Evolutionary conservation across 192 early-diverging fungal species (phyloP), one percentile per base, ranked within the genome.

Genomic region (Linnemannia schmuckeri): DNA sequence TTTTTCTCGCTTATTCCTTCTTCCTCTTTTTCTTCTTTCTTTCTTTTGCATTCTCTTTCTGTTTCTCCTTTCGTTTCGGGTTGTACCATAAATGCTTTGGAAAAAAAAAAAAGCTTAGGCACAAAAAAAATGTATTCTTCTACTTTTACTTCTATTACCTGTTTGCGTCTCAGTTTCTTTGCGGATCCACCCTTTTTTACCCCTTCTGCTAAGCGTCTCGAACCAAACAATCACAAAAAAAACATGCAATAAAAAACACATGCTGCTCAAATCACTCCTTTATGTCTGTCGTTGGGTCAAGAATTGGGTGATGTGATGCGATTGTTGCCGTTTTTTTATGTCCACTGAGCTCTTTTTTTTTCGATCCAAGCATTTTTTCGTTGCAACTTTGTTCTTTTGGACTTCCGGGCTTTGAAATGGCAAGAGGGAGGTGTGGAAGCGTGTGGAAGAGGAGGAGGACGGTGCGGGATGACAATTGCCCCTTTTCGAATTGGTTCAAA

Each of bases 21-120:
- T 27, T 33, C 70, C 41, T 61, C 44, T 68, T 54, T 17, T 63
- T 70, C 37, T 27, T 41, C 9, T 12, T 22, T 17, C 12, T 76
- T 18, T 15, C 41, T 49, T 74, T n/a, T 74, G 72, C 41, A 33
- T 33, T 33, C 30, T 30, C n/a, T 74, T 74, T 47, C 72, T 47
- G 72, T 47, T 72, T 30, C 27, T 72, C 37, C 33, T 42, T 72
- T 72, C 44, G 71, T 72, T 74, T 42, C 72, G 72, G 61, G 27
- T 66, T 66, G 61, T 66, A 66, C 61, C 61, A 66, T 66, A 33
- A 71, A 66, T 66, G 61, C 61, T 33, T 66, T 27, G 61, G 27
- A 66, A 66, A 61, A 24, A 61, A 24, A 61, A 9, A 66, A 30
- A 30, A 66, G 5, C 61, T 30, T n/a, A 33, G 12, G 27, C n/a